Evolutionary conservation across 306 rosid genomes (phyloP), one percentile per base, ranked within the genome.

Genomic region (Glycine latifolia): DNA sequence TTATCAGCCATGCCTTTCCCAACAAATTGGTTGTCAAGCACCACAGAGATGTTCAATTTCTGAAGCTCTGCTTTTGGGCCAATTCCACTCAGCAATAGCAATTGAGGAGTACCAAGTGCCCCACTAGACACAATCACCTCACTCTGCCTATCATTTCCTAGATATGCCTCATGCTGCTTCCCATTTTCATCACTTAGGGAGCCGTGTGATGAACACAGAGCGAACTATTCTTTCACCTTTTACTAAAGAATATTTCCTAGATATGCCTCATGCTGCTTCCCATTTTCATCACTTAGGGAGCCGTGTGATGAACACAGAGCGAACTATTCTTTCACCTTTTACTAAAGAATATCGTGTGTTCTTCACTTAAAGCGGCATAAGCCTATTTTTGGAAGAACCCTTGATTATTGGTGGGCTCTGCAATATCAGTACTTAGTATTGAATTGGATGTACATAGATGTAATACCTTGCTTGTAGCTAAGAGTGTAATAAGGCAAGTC

Each of bases 1-100:
- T 93, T 93, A 85, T 91, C 97, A 58, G 85, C 90, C 97, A 93
- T 93, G 75, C 97, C 97, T 46, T 87, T 85, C 67, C 97, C 97
- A 58, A 93, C 97, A 81, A 85, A 87, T 35, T 76, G 72, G 71
- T 90, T 91, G 43, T 90, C 79, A 71, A 91, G 83, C 53, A 93
- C 97, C 44, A 91, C 77, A 2, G 94, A 73, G 61, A 93, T 91
- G 44, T 93, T 90, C 72, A 87, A 68, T 70, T 88, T 86, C 56
- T 79, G 8, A 26, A 91, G 97, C 4, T 91, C 90, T 76, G 67
- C 83, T 82, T 73, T 89, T 41, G 97, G 94, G 39, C 97, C 97
- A 71, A 93, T 86, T n/a, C 97, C 97, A 81, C 97, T 93, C 0
- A 93, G 87, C 92, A 91, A 41, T 61, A 93, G 87, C 87, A 93